phyloP scores from a whole-genome alignment of 257 asterid species.

The Rhazya stricta region DNA sequence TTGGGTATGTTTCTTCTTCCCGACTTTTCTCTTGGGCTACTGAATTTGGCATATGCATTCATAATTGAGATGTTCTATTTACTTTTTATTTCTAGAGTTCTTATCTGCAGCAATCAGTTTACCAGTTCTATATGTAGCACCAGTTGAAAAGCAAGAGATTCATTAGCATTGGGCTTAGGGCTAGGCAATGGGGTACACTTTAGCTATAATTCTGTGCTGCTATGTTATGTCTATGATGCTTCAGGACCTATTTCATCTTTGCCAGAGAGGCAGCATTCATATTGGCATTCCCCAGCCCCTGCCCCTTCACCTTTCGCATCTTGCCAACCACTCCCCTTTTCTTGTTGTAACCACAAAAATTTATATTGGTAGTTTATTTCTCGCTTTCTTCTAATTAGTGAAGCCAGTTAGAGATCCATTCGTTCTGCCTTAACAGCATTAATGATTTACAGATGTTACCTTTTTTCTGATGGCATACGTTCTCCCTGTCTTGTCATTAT shows the following conservation, averaged over 20 bases:
- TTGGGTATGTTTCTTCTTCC: too few species aligned
- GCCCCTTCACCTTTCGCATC: too few species aligned
- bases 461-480: neutral
- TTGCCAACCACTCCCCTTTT: too few species aligned
- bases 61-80: too few species aligned
- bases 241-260: neutral
- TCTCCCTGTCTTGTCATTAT: neutral
- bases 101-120: too few species aligned
- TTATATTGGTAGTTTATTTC: neutral
- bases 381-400: neutral
- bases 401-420: neutral
- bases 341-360: neutral
- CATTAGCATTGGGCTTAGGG: too few species aligned
- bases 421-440: neutral
- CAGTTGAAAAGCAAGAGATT: neutral
- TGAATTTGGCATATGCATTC: too few species aligned
- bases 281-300: too few species aligned
- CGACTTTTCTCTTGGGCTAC: too few species aligned
- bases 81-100: too few species aligned
- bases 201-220: neutral
- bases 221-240: neutral
- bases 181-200: too few species aligned
- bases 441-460: neutral
- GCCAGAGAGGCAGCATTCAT: neutral
- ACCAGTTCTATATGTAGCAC: neutral